Conservation (phyloP, 345 rosid genomes). For the Rhizophora apiculata region DNA sequence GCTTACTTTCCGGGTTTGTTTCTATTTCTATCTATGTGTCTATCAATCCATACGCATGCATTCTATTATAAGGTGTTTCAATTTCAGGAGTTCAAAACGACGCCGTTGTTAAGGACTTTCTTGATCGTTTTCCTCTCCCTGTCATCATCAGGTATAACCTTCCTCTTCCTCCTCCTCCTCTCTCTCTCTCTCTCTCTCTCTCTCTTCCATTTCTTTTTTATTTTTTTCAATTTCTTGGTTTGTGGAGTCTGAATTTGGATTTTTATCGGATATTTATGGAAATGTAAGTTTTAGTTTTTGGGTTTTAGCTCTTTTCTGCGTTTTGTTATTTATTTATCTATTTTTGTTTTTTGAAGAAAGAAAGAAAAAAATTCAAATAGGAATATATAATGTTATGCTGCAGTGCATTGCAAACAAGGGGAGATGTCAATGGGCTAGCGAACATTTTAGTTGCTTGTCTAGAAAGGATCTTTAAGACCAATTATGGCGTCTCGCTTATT, state of each 20-base stretch:
- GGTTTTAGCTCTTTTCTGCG: neutral
- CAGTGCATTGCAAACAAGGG: conserved; percentile 64
- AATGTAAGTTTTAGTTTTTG: neutral
- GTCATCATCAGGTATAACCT: conserved; percentile 52
- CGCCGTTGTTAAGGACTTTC: conserved; percentile 59
- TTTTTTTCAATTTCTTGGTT: neutral
- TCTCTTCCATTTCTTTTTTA: neutral
- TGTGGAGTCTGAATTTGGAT: neutral
- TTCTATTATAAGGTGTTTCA: neutral
- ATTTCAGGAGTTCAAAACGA: conserved; percentile 63
- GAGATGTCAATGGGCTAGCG: conserved; percentile 57
- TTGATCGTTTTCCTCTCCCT: conserved; percentile 76
- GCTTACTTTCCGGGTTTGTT: conserved; percentile 58
- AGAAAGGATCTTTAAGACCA: conserved; percentile 65
- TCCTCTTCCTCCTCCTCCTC: neutral
- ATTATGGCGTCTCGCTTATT: conserved; percentile 70
- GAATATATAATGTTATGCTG: conserved; percentile 5
- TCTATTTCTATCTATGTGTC: neutral
- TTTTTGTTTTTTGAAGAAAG: neutral
- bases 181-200: neutral
- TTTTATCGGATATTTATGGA: neutral
- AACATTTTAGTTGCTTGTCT: conserved; percentile 55
- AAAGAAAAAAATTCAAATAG: neutral
- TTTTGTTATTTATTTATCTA: neutral
- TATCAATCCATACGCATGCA: neutral